Evolutionary conservation across 1,284 basidiomycete genomes (phyloP), one percentile per base, ranked within the genome.

Genomic region (Amylostereum areolatum): DNA sequence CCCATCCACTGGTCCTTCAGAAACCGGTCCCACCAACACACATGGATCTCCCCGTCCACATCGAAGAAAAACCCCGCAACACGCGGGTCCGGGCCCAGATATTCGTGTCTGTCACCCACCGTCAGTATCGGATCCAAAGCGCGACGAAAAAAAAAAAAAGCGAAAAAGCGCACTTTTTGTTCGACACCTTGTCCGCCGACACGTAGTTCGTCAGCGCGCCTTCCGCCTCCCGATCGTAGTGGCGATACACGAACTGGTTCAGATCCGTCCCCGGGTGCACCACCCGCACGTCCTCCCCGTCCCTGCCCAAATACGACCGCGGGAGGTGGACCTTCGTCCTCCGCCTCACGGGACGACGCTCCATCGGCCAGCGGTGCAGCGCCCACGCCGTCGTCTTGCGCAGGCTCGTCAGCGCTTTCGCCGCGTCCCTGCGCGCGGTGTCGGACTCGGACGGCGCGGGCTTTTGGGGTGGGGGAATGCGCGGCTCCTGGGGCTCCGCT

Each of bases 1-100:
- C 69, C 71, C 61, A 69, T 65, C 72, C 71, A 74, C 51, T 71
- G 68, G 49, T 73, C 70, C 36, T 64, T 60, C 45, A 74, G 55
- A 55, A 72, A 74, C 35, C 60, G 65, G 54, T 74, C 71, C 66
- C 67, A 72, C 67, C 69, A 73, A 49, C 65, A 66, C 48, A 72
- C 62, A 50, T 69, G 67, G 30, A 69, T 56, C 28, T 72, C 68
- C 9, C 71, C 72, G 27, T 59, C 57, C 3, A 55, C 54, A 52
- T 73, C 72, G 6, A 66, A 56, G 35, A 57, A 62, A 55, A 70
- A 74, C 6, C 72, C 72, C 6, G 66, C 71, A 5, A 73, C 65
- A 32, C 70, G 63, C 33, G 70, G 70, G 54, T 70, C 69, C 3
- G 70, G 69, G 2, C 72, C 71, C 10, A 75, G 58, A 55, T 63